A percentile compares a stretch with the other conserved stretches of the same genome.
These are phyloP conservation scores for Colletotrichum musae DNA, from an alignment of 2,329 filamentous ascomycete species.

Conservation along the genomic window DNA sequence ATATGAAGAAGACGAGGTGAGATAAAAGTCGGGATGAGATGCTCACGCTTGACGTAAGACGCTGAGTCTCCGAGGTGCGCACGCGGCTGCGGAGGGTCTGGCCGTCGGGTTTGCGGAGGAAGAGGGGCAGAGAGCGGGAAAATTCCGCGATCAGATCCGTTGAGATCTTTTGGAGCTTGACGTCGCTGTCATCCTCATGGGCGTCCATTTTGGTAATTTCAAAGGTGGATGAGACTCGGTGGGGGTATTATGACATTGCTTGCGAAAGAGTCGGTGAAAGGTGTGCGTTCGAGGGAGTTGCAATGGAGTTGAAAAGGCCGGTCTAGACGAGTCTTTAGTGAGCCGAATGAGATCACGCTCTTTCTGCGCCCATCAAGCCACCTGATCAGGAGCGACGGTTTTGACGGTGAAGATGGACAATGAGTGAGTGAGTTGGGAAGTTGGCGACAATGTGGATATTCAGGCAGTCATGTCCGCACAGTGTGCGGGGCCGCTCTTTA, in stretches of 20 bases:
- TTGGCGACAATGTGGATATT: slow-evolving; percentile 1
- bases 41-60: slow-evolving; percentile 62
- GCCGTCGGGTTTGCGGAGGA: slow-evolving; percentile 67
- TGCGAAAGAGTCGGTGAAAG: slow-evolving; percentile 4
- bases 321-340: background rate
- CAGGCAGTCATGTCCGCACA: slow-evolving; percentile 1
- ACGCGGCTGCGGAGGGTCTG: slow-evolving; percentile 64
- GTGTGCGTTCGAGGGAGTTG: background rate
- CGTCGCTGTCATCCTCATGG: slow-evolving; percentile 71
- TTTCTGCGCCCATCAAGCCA: background rate
- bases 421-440: slow-evolving; percentile 1
- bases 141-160: slow-evolving; percentile 72
- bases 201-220: slow-evolving; percentile 68
- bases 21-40: slow-evolving; percentile 1
- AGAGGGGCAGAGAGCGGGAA: slow-evolving; percentile 64
- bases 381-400: background rate
- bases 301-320: background rate
- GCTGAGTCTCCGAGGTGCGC: slow-evolving; percentile 63
- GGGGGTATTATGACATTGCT: slow-evolving; percentile 5
- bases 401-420: background rate
- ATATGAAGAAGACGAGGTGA: slow-evolving; percentile 6
- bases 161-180: slow-evolving; percentile 74
- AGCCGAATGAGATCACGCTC: background rate
- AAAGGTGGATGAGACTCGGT: slow-evolving; percentile 8
- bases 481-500: background rate